Base-by-base conservation (phyloP, 2,329 filamentous ascomycete species). In the Venturia nashicola region DNA sequence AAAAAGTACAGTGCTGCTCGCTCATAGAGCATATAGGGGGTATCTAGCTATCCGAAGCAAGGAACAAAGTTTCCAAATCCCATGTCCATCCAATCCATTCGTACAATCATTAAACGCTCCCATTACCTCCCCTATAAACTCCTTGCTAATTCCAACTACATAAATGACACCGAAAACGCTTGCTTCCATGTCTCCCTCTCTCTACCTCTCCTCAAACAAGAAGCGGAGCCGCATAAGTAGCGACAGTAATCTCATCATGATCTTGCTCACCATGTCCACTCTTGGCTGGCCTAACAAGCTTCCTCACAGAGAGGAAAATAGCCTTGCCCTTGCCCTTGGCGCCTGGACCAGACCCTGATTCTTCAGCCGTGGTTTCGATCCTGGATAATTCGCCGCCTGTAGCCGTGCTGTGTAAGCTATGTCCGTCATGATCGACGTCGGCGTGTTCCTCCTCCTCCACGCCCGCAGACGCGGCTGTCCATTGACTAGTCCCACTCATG, bases 251-350 rank as follows among this genome's bases (percentile, higher is more conserved):
- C 16, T 62, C 43, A 36, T 48, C 42, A 39, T 57, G n/a, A 39
- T 39, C 43, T 23, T 36, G 3, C 12, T 43, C 43, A 43, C 43
- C 40, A 16, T 43, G 60, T 5, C 42, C 6, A 8, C 20, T 27
- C 42, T 51, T 46, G 11, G 51, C 23, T 3, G 60, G 60, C 11
- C 14, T 27, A 3, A 39, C 34, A 11, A 51, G n/a, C 16, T 51
- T 62, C 20, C 32, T 16, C 43, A 46, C 60, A 7, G 44, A 43
- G 27, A 62, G 18, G 39, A 62, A 51, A 23, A 62, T 62, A 8
- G 42, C 60, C 60, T 62, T 62, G 23, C 60, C 60, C 20, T 62
- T 62, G 2, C 60, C 60, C 40, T 39, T 51, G 4, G 32, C 48
- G 39, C 61, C 16, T 3, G 34, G 1, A 7, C 34, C 51, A 12